A percentile compares a stretch with the other conserved stretches of the same genome.
These are phyloP conservation scores for Periconia sp. DNA, from an alignment of 2,329 filamentous ascomycete species.

Conservation along the genomic window DNA sequence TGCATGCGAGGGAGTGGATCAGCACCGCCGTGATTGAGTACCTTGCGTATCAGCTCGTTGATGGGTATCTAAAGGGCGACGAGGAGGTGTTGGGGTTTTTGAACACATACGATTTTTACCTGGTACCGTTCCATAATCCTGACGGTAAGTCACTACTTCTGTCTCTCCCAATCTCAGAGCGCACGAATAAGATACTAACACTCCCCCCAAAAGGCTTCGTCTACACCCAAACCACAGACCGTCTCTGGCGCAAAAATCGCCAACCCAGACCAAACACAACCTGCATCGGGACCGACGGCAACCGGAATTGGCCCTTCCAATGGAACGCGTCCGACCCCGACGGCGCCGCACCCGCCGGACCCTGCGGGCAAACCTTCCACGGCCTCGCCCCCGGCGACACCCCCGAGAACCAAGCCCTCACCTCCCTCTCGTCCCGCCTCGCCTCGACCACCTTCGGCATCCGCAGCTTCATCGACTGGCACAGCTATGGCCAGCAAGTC, in stretches of 20 bases:
- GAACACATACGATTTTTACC: slow-evolving; percentile 62
- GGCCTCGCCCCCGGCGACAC: neutral
- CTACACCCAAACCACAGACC: slow-evolving; percentile 16
- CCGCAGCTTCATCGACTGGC: neutral
- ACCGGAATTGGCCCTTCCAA: slow-evolving; percentile 15
- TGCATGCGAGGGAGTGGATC: slow-evolving; percentile 13
- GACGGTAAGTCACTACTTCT: slow-evolving; percentile 1
- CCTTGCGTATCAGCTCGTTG: neutral
- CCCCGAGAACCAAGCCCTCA: neutral
- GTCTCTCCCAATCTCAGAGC: too few relatives aligned
- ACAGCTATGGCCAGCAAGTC: slow-evolving; percentile 1
- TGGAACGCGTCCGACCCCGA: slow-evolving; percentile 4
- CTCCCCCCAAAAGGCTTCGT: slow-evolving; percentile 19
- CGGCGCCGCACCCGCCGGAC: slow-evolving; percentile 11
- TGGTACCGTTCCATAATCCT: slow-evolving; percentile 31
- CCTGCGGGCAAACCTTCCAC: slow-evolving; percentile 10
- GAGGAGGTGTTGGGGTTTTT: slow-evolving; percentile 39
- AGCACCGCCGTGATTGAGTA: slow-evolving; percentile 6
- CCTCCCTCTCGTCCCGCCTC: neutral
- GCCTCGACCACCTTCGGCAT: neutral
- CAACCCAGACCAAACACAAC: slow-evolving; percentile 20
- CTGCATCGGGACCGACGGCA: slow-evolving; percentile 14
- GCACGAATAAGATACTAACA: too few relatives aligned
- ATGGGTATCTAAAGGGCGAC: neutral
- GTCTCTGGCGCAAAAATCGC: slow-evolving; percentile 17